Percentiles rank a stretch among this genome's conserved stretches.
Evolutionary conservation across 257 asterid species (phyloP).

Genomic region (Lithospermum erythrorhizon): DNA sequence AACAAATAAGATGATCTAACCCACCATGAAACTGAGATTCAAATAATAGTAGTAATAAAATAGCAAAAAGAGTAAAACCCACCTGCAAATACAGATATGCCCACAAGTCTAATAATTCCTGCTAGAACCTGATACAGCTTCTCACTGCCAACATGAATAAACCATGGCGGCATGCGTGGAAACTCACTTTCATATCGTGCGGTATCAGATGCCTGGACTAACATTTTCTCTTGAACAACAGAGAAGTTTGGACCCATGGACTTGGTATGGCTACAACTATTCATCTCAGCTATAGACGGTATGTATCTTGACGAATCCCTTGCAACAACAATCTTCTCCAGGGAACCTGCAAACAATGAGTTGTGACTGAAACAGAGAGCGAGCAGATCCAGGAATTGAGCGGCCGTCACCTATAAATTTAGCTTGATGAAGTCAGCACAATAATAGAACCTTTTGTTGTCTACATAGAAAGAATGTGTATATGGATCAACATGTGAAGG

Average conservation of each 20-base stretch:
- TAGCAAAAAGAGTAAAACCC: constrained; percentile 15
- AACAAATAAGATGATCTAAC: constrained; percentile 10
- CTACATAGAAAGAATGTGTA: neutral
- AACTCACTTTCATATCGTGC: constrained; percentile 41
- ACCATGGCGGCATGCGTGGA: constrained; percentile 97
- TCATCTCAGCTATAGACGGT: constrained; percentile 79
- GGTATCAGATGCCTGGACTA: constrained; percentile 21
- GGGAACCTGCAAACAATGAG: constrained; percentile 76
- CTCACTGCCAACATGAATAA: constrained; percentile 52
- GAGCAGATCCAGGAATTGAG: constrained; percentile 79
- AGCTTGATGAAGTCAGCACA: neutral
- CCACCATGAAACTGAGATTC: constrained; percentile 12
- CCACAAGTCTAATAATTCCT: constrained; percentile 72
- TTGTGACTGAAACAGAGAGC: constrained; percentile 84
- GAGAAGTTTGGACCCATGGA: constrained; percentile 23
- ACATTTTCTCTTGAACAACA: constrained; percentile 31
- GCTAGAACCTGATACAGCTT: constrained; percentile 69
- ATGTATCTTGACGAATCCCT: constrained; percentile 63
- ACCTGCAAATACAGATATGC: constrained; percentile 71
- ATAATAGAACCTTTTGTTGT: neutral
- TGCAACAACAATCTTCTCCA: constrained; percentile 50
- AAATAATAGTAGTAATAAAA: constrained; percentile 2
- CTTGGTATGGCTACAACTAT: constrained; percentile 24
- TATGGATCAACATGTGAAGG: neutral
- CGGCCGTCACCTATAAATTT: constrained; percentile 50